Base-by-base conservation (phyloP, 1,284 basidiomycete genomes). In the Cutaneotrichosporon sp. region DNA sequence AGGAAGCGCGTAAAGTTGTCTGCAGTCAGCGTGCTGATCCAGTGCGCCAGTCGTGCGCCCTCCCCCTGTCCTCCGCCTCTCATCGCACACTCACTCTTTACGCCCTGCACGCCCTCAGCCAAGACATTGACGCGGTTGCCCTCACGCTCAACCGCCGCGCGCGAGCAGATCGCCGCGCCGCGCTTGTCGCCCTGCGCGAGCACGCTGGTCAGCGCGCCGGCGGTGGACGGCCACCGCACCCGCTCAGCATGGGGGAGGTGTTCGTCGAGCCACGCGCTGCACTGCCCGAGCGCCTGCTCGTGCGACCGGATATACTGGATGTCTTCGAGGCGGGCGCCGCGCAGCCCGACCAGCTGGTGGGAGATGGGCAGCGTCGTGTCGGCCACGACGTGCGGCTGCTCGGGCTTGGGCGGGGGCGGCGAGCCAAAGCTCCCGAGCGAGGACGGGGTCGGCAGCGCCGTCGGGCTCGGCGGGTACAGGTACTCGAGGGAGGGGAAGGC, bases 201-300 rank as follows among this genome's bases (percentile, higher is more conserved):
- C 2, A 78, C 63, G 1, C 76, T 58, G 6, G 67, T 67, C 5
- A 72, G 55, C 14, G 79, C 79, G 14, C 65, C 70, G 0, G 79
- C 79, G 2, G 79, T 81, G 5, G 73, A 76, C 0, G 73, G 43
- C 60, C 67, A 73, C 5, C 62, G 56, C 9, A 72, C 50, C 3
- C 67, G 59, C 36, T 68, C 72, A n/a, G 75, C 78, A 8, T 55
- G 8, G 0, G 79, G 77, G 0, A 79, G 62, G 22, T 71, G 54
- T 1, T 31, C 25, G 5, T 59, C 52, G 10, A 81, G 60, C 65
- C 75, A 80, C 1, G 43, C 57, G 0, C 70, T 54, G 36, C 74
- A 78, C 70, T 81, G 79, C 2, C 77, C 78, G 4, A 81, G 64
- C 4, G 79, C 79, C 76, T 81, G 79, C 59, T 81, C 79, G 62